These are phyloP conservation scores for Panellus pusillus DNA, from an alignment of 768 basidiomycete species.

Conservation along the genomic window DNA sequence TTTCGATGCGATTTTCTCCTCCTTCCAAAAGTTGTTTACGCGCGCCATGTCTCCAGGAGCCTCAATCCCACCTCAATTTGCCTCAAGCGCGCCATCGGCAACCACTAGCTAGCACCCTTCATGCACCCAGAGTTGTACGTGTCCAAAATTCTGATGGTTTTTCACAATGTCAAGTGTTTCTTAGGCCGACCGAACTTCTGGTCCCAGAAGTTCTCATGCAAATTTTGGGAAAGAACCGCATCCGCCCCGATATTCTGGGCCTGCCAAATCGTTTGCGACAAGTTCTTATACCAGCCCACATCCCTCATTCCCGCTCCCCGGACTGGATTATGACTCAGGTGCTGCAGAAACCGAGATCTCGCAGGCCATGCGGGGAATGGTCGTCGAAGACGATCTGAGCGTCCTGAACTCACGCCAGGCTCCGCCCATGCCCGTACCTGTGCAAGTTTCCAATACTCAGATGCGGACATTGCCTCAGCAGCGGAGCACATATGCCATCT, in stretches of 20 bases:
- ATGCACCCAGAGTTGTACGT: slow-evolving; percentile 43
- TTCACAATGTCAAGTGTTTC: slow-evolving; percentile 25
- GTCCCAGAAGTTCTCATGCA: slow-evolving; percentile 49
- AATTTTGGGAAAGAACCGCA: slow-evolving; percentile 41
- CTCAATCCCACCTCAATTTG: slow-evolving; percentile 41
- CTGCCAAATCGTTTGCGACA: slow-evolving; percentile 38
- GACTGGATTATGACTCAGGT: slow-evolving; percentile 30
- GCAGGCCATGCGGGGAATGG: slow-evolving; percentile 60
- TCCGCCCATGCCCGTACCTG: slow-evolving; percentile 30
- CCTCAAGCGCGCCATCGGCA: slow-evolving; percentile 51
- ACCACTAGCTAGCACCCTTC: slow-evolving; percentile 39
- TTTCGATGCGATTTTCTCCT: neutral
- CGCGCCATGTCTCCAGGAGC: slow-evolving; percentile 36
- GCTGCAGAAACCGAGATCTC: slow-evolving; percentile 54
- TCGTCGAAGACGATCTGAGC: slow-evolving; percentile 53
- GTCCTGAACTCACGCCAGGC: slow-evolving; percentile 40
- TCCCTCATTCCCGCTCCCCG: slow-evolving; percentile 17
- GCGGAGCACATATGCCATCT: slow-evolving; percentile 48
- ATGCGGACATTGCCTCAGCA: slow-evolving; percentile 43
- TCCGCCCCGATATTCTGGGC: slow-evolving; percentile 40
- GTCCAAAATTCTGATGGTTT: slow-evolving; percentile 5
- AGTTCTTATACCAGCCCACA: slow-evolving; percentile 28
- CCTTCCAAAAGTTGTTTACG: slow-evolving; percentile 8
- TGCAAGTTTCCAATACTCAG: slow-evolving; percentile 32
- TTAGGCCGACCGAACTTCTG: slow-evolving; percentile 48